A percentile compares a stretch with the other conserved stretches of the same genome.
phyloP scores from a whole-genome alignment of 176 grass and related monocot genomes.

The Bothriochloa decipiens region DNA sequence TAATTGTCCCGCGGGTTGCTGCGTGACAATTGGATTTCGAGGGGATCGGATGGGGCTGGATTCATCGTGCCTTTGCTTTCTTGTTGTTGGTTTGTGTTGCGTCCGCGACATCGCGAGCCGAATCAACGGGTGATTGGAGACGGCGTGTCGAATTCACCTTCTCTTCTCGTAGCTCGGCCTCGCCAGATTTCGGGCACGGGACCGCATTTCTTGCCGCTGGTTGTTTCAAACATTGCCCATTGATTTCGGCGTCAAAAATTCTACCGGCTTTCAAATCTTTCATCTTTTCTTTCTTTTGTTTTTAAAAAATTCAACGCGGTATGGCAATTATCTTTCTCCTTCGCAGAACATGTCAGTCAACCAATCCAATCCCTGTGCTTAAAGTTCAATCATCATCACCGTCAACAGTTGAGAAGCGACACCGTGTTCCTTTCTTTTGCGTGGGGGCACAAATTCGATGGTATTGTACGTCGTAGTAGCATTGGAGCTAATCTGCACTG shows the following conservation, averaged over 20 bases:
- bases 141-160: background rate
- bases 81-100: background rate
- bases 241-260: background rate
- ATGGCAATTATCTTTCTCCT: background rate
- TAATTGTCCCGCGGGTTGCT: background rate
- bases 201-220: background rate
- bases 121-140: background rate
- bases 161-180: background rate
- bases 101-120: background rate
- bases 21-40: background rate
- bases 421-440: background rate
- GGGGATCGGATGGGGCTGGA: slow-evolving; percentile 9
- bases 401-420: background rate
- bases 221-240: background rate
- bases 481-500: background rate
- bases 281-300: background rate
- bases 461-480: background rate
- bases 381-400: background rate
- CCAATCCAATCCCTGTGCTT: background rate
- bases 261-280: background rate
- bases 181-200: background rate
- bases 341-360: background rate
- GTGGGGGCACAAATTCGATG: slow-evolving; percentile 3
- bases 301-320: background rate
- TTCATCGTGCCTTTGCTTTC: background rate